Conservation (phyloP, 164 flowering plant species). For the Protea cynaroides region DNA sequence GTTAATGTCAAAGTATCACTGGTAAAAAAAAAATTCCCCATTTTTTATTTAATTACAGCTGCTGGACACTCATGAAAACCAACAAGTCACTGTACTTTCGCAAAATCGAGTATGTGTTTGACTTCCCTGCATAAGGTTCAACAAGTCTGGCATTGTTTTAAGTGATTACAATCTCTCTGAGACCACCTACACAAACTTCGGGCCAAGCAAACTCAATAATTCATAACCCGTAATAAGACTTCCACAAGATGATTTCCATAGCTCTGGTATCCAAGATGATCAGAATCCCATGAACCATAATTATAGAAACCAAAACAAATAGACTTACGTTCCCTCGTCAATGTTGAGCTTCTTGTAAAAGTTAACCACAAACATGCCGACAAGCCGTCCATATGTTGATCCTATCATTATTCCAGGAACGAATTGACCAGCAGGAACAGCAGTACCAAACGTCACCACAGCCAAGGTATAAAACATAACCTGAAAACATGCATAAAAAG, state of each 20-base stretch:
- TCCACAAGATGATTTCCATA: neutral
- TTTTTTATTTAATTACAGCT: too few relatives aligned
- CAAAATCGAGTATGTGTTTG: too few relatives aligned
- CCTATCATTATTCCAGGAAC: slow-evolving; percentile 99
- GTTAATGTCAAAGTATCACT: too few relatives aligned
- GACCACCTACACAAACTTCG: too few relatives aligned
- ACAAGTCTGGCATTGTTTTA: too few relatives aligned
- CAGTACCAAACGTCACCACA: slow-evolving; percentile 94
- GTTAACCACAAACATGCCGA: slow-evolving; percentile 93
- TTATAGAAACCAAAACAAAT: slow-evolving; percentile 1
- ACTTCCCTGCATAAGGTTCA: too few relatives aligned
- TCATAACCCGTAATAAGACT: too few relatives aligned
- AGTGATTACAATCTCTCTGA: too few relatives aligned
- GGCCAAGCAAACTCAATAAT: too few relatives aligned
- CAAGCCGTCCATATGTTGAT: slow-evolving; percentile 98
- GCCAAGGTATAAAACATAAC: slow-evolving; percentile 96
- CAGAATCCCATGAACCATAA: neutral
- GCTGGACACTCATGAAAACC: too few relatives aligned
- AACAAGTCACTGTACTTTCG: too few relatives aligned
- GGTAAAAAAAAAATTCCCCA: too few relatives aligned
- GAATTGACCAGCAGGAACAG: slow-evolving; percentile 99
- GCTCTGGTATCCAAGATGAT: neutral
- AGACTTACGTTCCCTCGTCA: slow-evolving; percentile 98
- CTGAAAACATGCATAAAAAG: slow-evolving; percentile 32
- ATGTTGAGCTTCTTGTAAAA: slow-evolving; percentile 86